Evolutionary conservation across 305 asterid species (phyloP), one percentile per base, ranked within the genome.

Genomic region (Euphrasia arctica): DNA sequence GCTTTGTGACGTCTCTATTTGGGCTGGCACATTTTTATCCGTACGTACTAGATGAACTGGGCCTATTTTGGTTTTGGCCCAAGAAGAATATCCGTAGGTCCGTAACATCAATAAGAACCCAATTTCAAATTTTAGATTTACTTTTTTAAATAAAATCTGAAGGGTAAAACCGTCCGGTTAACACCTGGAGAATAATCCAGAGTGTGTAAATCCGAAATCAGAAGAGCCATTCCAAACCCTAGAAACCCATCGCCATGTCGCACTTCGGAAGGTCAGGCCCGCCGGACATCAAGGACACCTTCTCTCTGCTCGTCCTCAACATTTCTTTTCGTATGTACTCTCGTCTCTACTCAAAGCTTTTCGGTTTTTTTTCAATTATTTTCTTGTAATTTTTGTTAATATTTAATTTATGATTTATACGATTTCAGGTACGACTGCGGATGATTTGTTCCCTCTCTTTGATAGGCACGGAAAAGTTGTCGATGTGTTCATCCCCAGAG

Each of bases 181-280:
- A 50, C 18, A 50, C 28, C 27, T 14, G 11, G 6, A 18, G 58
- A 55, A 55, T 27, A 63, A 63, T 63, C 70, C 0, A 9, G 49
- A 14, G 43, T 5, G 54, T 58, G 27, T 9, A 45, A 32, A 2
- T 22, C 34, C 18, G 36, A 39, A 67, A 51, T 5, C 45, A 49
- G 5, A n/a, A 54, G 12, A 62, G 28, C 28, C 13, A 36, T 48
- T 34, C 15, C 25, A 64, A 73, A 59, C 68, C 57, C 57, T 18
- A 51, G 31, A 51, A 18, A 15, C 56, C 47, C 52, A 2, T 13
- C 11, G 63, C 3, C 42, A 92, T 92, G 98, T 92, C 97, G 81
- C 98, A 92, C 79, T 89, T 89, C 25, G 98, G 98, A 9, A 85
- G 98, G 83, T 81, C 95, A 28, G 98, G 97, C n/a, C 98, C 98